Conservation (phyloP, 2,329 filamentous ascomycete species). For the Cladophialophora chaetospira region DNA sequence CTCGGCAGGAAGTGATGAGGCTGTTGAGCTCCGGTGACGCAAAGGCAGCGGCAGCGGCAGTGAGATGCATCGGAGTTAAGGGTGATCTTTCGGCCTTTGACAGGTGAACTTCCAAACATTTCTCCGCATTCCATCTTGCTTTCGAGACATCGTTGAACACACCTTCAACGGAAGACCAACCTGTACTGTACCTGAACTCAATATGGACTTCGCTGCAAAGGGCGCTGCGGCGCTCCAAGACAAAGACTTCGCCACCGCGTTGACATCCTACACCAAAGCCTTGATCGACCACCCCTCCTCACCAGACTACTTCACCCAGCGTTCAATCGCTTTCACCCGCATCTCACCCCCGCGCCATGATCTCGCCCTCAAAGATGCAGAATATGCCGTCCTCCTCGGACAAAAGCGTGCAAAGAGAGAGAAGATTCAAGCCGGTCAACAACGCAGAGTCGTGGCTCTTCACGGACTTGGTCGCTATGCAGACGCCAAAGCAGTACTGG, state of each 20-base stretch:
- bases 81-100: too few relatives aligned
- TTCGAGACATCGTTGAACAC: too few relatives aligned
- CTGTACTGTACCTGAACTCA: too few relatives aligned
- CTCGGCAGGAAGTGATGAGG: too few relatives aligned
- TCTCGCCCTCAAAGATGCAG: slow-evolving; percentile 69
- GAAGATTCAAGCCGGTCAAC: slow-evolving; percentile 77
- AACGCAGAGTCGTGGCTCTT: slow-evolving; percentile 74
- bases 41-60: too few relatives aligned
- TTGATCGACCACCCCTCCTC: slow-evolving; percentile 64
- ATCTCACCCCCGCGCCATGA: slow-evolving; percentile 57
- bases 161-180: too few relatives aligned
- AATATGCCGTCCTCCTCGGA: slow-evolving; percentile 64
- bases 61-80: too few relatives aligned
- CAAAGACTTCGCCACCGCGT: slow-evolving; percentile 67
- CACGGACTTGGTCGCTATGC: slow-evolving; percentile 71
- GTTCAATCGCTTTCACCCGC: slow-evolving; percentile 76
- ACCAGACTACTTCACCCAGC: slow-evolving; percentile 77
- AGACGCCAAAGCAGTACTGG: slow-evolving; percentile 72
- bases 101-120: too few relatives aligned
- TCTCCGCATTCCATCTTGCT: too few relatives aligned
- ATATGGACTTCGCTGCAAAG: slow-evolving; percentile 56
- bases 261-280: slow-evolving; percentile 68
- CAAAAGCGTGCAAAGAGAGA: slow-evolving; percentile 71
- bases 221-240: slow-evolving; percentile 64
- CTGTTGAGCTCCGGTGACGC: too few relatives aligned